Conservation (phyloP, 805 yeast genomes). For the Saccharomycodes ludwigii region DNA sequence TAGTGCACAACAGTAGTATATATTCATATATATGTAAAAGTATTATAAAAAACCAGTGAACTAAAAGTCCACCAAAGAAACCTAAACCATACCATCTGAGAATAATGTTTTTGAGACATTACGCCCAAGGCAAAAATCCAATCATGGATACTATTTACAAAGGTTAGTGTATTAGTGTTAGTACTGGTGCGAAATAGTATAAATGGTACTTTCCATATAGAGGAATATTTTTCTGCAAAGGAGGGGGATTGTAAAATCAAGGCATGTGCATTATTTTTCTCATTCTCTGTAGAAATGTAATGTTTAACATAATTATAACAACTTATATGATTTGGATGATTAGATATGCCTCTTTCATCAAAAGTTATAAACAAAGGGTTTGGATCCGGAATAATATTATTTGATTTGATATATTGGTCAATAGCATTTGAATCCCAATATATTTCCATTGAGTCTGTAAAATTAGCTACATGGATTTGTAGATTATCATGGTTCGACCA, state of each 20-base stretch:
- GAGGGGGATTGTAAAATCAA: slow-evolving; percentile 24
- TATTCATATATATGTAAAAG: slow-evolving; percentile 4
- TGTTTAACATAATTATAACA: slow-evolving; percentile 37
- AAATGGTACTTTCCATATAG: slow-evolving; percentile 15
- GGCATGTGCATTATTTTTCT: slow-evolving; percentile 2
- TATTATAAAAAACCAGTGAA: slow-evolving; percentile 45
- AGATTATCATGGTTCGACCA: slow-evolving; percentile 9
- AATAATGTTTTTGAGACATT: slow-evolving; percentile 69
- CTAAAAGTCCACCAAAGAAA: slow-evolving; percentile 76
- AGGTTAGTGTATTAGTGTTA: slow-evolving; percentile 29
- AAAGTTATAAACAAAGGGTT: slow-evolving; percentile 50
- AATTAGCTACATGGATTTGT: slow-evolving; percentile 22
- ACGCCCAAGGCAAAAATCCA: slow-evolving; percentile 38
- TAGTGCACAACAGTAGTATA: slow-evolving; percentile 1
- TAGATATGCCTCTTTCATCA: slow-evolving; percentile 72
- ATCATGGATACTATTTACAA: slow-evolving; percentile 22
- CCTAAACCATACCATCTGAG: slow-evolving; percentile 94
- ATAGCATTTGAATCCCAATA: slow-evolving; percentile 48
- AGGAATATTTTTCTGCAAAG: slow-evolving; percentile 34
- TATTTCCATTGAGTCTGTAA: slow-evolving; percentile 56
- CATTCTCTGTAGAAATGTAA: too few species aligned
- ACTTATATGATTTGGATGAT: slow-evolving; percentile 77
- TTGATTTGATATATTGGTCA: slow-evolving; percentile 19
- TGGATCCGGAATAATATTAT: slow-evolving; percentile 14
- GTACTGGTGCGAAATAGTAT: slow-evolving; percentile 9